Evolutionary conservation across 78 protist genomes (phyloP), one percentile per base, ranked within the genome.

Genomic region (Dictyostelium firmibasis): DNA sequence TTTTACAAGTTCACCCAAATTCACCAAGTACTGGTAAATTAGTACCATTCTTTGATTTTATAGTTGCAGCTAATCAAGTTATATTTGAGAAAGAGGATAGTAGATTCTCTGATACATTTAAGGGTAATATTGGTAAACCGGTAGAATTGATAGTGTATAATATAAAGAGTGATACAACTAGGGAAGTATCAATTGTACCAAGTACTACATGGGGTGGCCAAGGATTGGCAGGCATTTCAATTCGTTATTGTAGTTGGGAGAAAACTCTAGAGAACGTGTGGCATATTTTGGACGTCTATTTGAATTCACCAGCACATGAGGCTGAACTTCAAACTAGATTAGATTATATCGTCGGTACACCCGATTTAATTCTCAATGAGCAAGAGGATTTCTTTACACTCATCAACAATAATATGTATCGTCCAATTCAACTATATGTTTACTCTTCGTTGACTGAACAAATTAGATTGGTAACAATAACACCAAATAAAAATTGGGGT

Each of bases 171-270:
- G 81, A 53, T 38, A 72, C 83, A 14, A 82, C 92, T 1, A 82
- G 96, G 31, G 81, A 92, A 57, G 70, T 57, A 6, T 20, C 62
- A 3, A 31, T 97, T 29, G 20, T 33, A 8, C 98, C 98, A 9
- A 70, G 62, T 4, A 72, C 75, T 8, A 78, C n/a, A 27, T 97
- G 98, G 98, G 98, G 98, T 14, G 98, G 98, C n/a, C 69, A 33
- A 14, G 98, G 98, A 3, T 91, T 96, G 13, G 96, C 97, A 4
- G 98, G 98, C 16, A 84, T 95, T 10, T 87, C 95, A 50, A 93
- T 97, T 23, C 95, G 98, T 9, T 96, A 84, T 75, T 84, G 96
- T 84, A 57, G 96, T 10, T 92, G 93, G 57, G 96, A 70, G 16
- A 60, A 38, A 35, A 92, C 97, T 18, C 50, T 77, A 57, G 97